A percentile compares a stretch with the other conserved stretches of the same genome.
phyloP scores from a whole-genome alignment of 352 stramenopile species.

The Globisporangium canariense region DNA sequence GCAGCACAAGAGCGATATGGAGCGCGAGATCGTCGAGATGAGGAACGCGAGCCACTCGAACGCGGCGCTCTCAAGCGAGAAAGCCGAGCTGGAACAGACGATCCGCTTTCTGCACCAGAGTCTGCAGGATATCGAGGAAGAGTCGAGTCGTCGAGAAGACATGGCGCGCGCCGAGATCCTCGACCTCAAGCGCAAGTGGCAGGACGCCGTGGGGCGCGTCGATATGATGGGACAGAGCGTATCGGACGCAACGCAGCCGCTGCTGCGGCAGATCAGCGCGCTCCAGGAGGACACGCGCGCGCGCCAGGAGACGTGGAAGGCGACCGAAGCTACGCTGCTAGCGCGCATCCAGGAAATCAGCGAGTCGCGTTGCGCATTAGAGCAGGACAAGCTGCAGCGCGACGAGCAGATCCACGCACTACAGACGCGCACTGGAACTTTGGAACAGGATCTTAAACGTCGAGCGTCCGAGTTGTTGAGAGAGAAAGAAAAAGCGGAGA shows the following conservation, averaged over 20 bases:
- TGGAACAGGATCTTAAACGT: constrained; percentile 28
- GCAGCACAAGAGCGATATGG: constrained; percentile 30
- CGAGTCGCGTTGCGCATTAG: constrained; percentile 26
- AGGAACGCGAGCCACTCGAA: constrained; percentile 47
- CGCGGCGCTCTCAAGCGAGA: constrained; percentile 46
- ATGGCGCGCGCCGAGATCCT: constrained; percentile 48
- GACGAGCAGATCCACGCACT: constrained; percentile 40
- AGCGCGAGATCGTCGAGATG: constrained; percentile 34
- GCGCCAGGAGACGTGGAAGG: constrained; percentile 55
- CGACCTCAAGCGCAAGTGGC: constrained; percentile 76
- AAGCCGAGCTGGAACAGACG: constrained; percentile 54
- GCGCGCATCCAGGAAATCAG: constrained; percentile 38
- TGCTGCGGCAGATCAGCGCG: constrained; percentile 66
- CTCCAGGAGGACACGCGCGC: constrained; percentile 65
- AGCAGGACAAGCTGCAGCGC: constrained; percentile 39
- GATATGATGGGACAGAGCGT: constrained; percentile 66
- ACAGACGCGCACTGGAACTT: constrained; percentile 27
- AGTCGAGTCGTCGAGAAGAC: constrained; percentile 57
- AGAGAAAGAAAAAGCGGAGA: constrained; percentile 33
- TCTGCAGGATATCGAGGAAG: constrained; percentile 48
- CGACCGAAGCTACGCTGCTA: constrained; percentile 40
- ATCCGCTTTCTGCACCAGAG: constrained; percentile 61
- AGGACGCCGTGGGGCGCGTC: constrained; percentile 63
- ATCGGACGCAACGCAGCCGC: constrained; percentile 69
- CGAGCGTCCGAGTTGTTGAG: constrained; percentile 30